These are phyloP conservation scores for Zygosaccharomyces bisporus DNA, from an alignment of 805 yeast genomes.

Conservation along the genomic window DNA sequence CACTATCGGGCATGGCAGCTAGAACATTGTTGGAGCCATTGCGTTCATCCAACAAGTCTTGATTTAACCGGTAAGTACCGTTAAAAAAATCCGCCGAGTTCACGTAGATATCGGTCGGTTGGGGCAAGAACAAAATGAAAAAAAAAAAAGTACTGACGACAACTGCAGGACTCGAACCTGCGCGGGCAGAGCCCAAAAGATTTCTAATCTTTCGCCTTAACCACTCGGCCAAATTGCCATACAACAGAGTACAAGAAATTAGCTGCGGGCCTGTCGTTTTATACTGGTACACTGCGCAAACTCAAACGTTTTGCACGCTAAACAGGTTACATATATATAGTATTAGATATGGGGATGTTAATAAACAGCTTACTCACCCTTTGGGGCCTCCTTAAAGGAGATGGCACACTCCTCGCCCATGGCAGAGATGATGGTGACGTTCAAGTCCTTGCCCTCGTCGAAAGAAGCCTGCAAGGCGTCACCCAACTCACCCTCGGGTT, in stretches of 20 bases:
- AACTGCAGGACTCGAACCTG: conserved; percentile 73
- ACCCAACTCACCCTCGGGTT: conserved; percentile 98
- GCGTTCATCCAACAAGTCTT: no score
- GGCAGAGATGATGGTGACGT: conserved; percentile 94
- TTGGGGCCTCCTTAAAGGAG: conserved; percentile 98
- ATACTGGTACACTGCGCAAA: not conserved
- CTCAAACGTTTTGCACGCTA: conserved; percentile 5
- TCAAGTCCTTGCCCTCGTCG: conserved; percentile 97
- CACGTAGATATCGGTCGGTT: no score
- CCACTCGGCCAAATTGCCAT: conserved; percentile 59
- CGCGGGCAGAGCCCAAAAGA: conserved; percentile 59
- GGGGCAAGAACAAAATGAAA: not conserved
- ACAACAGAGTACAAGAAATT: not conserved
- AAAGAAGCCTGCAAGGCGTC: conserved; percentile 86
- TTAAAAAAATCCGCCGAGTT: no score
- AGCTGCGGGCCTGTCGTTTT: not conserved
- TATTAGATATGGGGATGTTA: conserved; percentile 5
- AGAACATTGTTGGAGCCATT: no score
- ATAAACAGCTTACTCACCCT: conserved; percentile 38
- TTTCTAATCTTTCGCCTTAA: conserved; percentile 62
- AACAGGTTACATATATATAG: conserved; percentile 7
- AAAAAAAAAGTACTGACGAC: conserved; percentile 46
- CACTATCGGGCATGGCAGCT: no score
- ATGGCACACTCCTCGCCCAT: conserved; percentile 99
- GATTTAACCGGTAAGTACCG: no score